Evolutionary conservation across 257 asterid genomes (phyloP), one percentile per base, ranked within the genome.

Genomic region (Przewalskia tangutica): DNA sequence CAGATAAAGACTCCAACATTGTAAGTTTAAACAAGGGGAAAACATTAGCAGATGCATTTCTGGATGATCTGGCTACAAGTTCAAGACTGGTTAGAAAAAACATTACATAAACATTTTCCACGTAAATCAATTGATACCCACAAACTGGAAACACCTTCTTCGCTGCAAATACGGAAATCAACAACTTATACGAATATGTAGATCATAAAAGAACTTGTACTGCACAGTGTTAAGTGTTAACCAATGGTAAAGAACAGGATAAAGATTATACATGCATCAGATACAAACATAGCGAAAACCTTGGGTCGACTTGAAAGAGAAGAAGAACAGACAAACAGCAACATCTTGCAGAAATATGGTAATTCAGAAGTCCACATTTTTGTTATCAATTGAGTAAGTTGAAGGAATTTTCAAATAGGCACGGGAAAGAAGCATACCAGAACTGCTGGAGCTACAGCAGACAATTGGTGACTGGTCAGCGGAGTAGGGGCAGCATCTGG

Each of bases 401-500:
- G 79, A 48, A 20, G 23, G 32, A 44, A 62, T n/a, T 44, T 46
- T 44, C 62, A 20, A 50, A 81, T 48, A 0, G 20, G 78, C 17
- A 34, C 18, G 12, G 70, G 20, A 42, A 79, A 79, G 34, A 59
- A 79, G 20, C 75, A 59, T 81, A 94, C 97, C 14, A 84, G 79
- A 53, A 81, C 83, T 23, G 95, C 42, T 54, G 91, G 82, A 82
- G 88, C 62, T n/a, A 84, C 18, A 63, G 88, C 85, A 51, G 84
- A 77, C 51, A 87, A 77, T 85, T 86, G 94, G 85, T 84, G 89
- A 81, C 65, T 80, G 82, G 89, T 82, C 75, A 86, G 97, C 85
- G 86, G 97, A 85, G 84, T 67, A 27, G 93, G 95, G 84, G 94
- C 87, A 86, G 85, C 88, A 83, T 70, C 89, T 32, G 93, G 81